Evolutionary conservation across 2,329 filamentous ascomycete genomes (phyloP), one percentile per base, ranked within the genome.

Genomic region (Trichophyton schoenleinii): DNA sequence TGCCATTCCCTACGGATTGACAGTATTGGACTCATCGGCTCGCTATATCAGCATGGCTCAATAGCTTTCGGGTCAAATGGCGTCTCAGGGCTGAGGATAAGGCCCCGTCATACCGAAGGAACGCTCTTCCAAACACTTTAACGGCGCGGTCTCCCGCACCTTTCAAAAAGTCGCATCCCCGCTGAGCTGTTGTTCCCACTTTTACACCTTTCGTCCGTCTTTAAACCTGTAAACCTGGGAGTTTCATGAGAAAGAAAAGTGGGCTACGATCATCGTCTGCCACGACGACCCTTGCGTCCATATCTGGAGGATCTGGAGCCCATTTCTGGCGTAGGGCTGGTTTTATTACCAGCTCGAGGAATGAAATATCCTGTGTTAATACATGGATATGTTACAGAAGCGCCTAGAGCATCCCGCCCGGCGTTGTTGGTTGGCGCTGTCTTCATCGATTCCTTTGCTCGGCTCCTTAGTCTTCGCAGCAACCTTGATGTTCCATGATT

Each of bases 171-270:
- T 63, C 60, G 28, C 57, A 61, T 61, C 61, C 62, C 46, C 57
- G 57, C 58, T 63, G 62, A 11, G 41, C 60, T 59, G 28, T 31
- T 31, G 6, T 57, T 58, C 34, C 48, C 9, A 49, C 58, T 62
- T 62, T 58, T 60, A 60, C 34, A 44, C 61, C 48, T 60, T 60
- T 62, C 18, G 36, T 53, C 58, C 58, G 15, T 62, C 15, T 41
- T 58, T 60, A 41, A 63, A 62, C 49, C 59, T 61, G 41, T 60
- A 63, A 57, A 63, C 49, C 38, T 60, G 57, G 22, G 62, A 63
- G 52, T 62, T 62, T 57, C 58, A 57, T 18, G 49, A 63, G 36
- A 62, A 61, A n/a, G 55, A 60, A 31, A 41, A 63, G 60, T 46
- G 46, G n/a, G 34, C 15, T 46, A 25, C 49, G 57, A 13, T 58